phyloP scores from a whole-genome alignment of 108 stramenopile genomes.

The Craspedostauros australis region DNA sequence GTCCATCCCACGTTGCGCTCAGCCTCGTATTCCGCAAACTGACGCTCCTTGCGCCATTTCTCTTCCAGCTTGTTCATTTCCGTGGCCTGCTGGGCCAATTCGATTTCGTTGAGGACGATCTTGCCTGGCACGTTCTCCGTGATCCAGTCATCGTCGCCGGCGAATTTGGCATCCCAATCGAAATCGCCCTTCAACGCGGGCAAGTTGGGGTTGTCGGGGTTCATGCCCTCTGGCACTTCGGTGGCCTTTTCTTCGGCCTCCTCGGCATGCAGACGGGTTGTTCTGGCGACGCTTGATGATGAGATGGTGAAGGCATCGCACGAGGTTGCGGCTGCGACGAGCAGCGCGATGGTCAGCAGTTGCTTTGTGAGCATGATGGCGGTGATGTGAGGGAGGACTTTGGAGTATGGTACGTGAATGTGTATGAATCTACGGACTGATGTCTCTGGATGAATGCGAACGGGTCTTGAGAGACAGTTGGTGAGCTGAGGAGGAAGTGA shows the following conservation, averaged over 20 bases:
- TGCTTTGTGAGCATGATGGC: too few relatives aligned
- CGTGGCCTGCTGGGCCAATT: slow-evolving; percentile 77
- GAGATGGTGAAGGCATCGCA: too few relatives aligned
- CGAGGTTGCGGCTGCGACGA: too few relatives aligned
- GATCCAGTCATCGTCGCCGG: slow-evolving; percentile 78
- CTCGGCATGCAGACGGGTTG: too few relatives aligned
- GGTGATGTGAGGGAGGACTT: too few relatives aligned
- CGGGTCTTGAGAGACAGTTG: too few relatives aligned
- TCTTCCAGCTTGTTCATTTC: slow-evolving; percentile 67
- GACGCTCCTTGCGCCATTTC: slow-evolving; percentile 56
- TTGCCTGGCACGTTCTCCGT: slow-evolving; percentile 82
- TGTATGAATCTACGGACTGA: too few relatives aligned
- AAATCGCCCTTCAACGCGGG: slow-evolving; percentile 83
- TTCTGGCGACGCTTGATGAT: too few relatives aligned
- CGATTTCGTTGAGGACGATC: slow-evolving; percentile 68
- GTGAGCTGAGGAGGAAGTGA: too few relatives aligned
- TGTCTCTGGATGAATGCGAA: too few relatives aligned
- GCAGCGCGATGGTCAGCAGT: too few relatives aligned
- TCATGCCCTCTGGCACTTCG: slow-evolving; percentile 45
- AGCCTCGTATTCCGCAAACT: slow-evolving; percentile 56
- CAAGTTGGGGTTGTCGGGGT: slow-evolving; percentile 66
- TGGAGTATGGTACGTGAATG: too few relatives aligned
- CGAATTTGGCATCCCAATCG: slow-evolving; percentile 83
- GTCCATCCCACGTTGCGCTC: slow-evolving; percentile 67
- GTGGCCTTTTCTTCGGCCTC: slow-evolving; percentile 1